A percentile compares a stretch with the other conserved stretches of the same genome.
These are phyloP conservation scores for Tricholoma sp. DNA, from an alignment of 768 basidiomycete genomes.

Conservation along the genomic window DNA sequence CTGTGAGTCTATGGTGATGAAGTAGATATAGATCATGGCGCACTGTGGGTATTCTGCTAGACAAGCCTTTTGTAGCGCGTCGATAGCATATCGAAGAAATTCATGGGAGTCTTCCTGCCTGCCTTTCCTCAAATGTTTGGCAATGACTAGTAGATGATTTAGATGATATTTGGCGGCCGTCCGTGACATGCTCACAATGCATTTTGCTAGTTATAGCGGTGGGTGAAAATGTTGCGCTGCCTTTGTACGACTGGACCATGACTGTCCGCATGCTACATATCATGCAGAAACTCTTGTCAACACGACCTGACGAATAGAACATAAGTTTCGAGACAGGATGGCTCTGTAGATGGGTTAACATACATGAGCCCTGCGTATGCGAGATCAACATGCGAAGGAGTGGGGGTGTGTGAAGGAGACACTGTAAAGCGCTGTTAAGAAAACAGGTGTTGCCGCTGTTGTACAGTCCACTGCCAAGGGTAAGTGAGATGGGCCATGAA, in stretches of 20 bases:
- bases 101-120: constrained; percentile 98
- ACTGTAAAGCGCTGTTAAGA: constrained; percentile 91
- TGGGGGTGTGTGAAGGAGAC: constrained; percentile 88
- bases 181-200: constrained; percentile 44
- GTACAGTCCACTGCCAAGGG: constrained; percentile 58
- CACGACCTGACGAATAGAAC: constrained; percentile 27
- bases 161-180: neutral
- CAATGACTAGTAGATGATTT: constrained; percentile 54
- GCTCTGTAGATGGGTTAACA: constrained; percentile 26
- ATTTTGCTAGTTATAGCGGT: constrained; percentile 60
- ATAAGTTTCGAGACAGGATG: constrained; percentile 4
- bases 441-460: constrained; percentile 96
- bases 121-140: constrained; percentile 86
- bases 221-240: constrained; percentile 54
- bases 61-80: constrained; percentile 84
- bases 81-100: constrained; percentile 91
- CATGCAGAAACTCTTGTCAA: constrained; percentile 72
- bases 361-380: constrained; percentile 58
- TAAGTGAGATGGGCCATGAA: constrained; percentile 51
- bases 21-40: constrained; percentile 21
- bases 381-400: constrained; percentile 56
- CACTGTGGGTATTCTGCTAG: constrained; percentile 68
- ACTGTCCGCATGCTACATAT: constrained; percentile 61
- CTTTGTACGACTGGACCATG: constrained; percentile 46
- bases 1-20: constrained; percentile 3